A percentile compares a stretch with the other conserved stretches of the same genome.
These are phyloP conservation scores for Mychonastes homosphaera DNA, from an alignment of 139 green algal genomes.

Conservation along the genomic window DNA sequence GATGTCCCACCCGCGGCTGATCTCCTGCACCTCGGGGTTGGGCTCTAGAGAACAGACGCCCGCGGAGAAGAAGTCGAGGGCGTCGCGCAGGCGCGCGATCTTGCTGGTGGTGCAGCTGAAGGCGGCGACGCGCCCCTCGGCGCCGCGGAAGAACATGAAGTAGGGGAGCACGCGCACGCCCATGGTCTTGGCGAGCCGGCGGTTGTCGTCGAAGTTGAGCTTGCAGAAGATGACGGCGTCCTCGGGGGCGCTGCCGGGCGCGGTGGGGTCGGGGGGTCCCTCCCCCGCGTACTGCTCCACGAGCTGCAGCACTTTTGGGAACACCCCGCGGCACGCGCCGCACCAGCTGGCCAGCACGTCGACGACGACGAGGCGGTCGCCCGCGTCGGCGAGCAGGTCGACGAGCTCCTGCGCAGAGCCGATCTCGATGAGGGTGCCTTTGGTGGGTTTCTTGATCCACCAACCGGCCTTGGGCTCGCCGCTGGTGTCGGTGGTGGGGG, in stretches of 20 bases:
- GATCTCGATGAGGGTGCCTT: slow-evolving; percentile 62
- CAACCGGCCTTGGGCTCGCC: slow-evolving; percentile 4
- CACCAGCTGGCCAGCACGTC: slow-evolving; percentile 91
- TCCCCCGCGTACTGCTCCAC: slow-evolving; percentile 41
- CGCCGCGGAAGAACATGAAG: slow-evolving; percentile 89
- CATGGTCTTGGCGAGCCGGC: slow-evolving; percentile 60
- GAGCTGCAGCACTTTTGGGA: slow-evolving; percentile 77
- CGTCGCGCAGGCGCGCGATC: slow-evolving; percentile 27
- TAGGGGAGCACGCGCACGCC: slow-evolving; percentile 81
- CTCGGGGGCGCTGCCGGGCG: no score
- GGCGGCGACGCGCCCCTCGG: slow-evolving; percentile 54
- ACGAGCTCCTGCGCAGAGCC: slow-evolving; percentile 66
- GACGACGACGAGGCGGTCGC: slow-evolving; percentile 76
- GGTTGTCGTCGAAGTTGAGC: slow-evolving; percentile 86
- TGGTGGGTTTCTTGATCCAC: slow-evolving; percentile 19
- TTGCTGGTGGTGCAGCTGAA: slow-evolving; percentile 69
- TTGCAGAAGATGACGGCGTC: slow-evolving; percentile 70
- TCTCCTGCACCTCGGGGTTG: no score
- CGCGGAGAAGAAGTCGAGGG: no score
- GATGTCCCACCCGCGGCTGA: no score
- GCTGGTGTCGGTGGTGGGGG: not conserved
- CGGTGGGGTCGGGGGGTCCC: no score
- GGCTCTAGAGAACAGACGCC: no score
- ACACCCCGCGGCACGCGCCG: slow-evolving; percentile 77
- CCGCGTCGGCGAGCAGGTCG: slow-evolving; percentile 52